A percentile compares a stretch with the other conserved stretches of the same genome.
Evolutionary conservation across 2,329 filamentous ascomycete species (phyloP).

Genomic region (Colletotrichum musicola): DNA sequence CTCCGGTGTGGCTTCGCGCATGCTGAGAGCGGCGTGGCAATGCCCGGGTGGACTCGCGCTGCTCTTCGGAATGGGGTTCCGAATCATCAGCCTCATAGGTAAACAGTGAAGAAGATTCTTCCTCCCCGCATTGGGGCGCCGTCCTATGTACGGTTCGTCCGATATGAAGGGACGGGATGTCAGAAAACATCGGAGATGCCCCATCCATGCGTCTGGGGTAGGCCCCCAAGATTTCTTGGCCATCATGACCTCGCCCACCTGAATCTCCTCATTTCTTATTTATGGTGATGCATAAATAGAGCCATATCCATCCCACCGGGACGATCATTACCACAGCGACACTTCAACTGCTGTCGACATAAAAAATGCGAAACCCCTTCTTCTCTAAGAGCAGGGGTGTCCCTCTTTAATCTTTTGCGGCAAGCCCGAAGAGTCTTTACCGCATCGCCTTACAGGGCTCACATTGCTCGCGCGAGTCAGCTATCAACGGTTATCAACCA

Average conservation of each 20-base stretch:
- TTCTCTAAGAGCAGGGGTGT: too few relatives aligned
- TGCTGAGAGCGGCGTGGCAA: too few relatives aligned
- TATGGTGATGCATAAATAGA: background rate
- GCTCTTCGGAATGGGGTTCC: background rate
- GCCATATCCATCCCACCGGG: background rate
- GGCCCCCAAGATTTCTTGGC: too few relatives aligned
- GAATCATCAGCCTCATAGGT: background rate
- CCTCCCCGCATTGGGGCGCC: background rate
- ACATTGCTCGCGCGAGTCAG: conserved; percentile 17
- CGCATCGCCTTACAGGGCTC: conserved; percentile 12
- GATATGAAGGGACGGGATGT: background rate
- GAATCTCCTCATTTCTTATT: background rate
- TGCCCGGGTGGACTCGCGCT: too few relatives aligned
- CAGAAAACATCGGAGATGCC: background rate
- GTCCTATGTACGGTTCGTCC: conserved; percentile 5
- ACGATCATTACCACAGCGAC: background rate
- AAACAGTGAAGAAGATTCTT: background rate
- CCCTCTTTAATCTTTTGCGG: background rate
- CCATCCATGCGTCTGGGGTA: background rate
- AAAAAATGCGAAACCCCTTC: background rate
- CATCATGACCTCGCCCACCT: too few relatives aligned
- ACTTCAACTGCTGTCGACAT: background rate
- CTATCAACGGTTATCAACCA: background rate
- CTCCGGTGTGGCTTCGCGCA: too few relatives aligned
- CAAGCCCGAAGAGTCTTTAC: conserved; percentile 12